phyloP scores from a whole-genome alignment of 1,284 basidiomycete genomes.

The Malassezia sp. region DNA sequence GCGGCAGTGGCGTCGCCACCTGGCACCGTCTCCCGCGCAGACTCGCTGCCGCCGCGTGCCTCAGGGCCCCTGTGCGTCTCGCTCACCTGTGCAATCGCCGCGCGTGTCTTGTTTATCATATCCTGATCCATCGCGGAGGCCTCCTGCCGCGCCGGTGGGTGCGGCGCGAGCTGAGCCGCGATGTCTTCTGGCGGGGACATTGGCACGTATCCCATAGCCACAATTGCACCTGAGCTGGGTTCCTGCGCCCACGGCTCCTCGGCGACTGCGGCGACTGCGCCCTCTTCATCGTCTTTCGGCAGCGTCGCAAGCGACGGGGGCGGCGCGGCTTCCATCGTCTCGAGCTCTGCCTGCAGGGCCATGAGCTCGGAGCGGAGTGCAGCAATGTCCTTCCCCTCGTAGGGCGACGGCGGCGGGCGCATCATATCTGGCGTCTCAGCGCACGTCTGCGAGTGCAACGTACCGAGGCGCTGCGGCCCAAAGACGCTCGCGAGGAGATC shows the following conservation, averaged over 20 bases:
- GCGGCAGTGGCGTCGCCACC: too few species aligned
- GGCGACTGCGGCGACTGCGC: neutral
- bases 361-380: slow-evolving; percentile 20
- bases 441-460: too few species aligned
- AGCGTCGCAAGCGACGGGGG: neutral
- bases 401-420: slow-evolving; percentile 28
- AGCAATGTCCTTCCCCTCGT: slow-evolving; percentile 18
- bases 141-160: neutral
- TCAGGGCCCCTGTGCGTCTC: neutral
- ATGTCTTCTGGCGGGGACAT: slow-evolving; percentile 17
- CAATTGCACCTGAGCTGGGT: slow-evolving; percentile 23
- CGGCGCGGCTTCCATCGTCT: neutral
- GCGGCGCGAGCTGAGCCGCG: slow-evolving; percentile 2
- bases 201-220: slow-evolving; percentile 31
- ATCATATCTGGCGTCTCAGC: slow-evolving; percentile 19
- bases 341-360: slow-evolving; percentile 16
- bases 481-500: slow-evolving; percentile 37
- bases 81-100: neutral
- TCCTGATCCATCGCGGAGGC: too few species aligned
- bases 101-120: neutral
- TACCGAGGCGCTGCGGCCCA: slow-evolving; percentile 32
- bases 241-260: slow-evolving; percentile 23
- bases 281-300: slow-evolving; percentile 8
- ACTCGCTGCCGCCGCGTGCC: too few species aligned
- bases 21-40: too few species aligned